Evolutionary conservation across 305 asterid genomes (phyloP).

Genomic region (Rubia tinctorum): DNA sequence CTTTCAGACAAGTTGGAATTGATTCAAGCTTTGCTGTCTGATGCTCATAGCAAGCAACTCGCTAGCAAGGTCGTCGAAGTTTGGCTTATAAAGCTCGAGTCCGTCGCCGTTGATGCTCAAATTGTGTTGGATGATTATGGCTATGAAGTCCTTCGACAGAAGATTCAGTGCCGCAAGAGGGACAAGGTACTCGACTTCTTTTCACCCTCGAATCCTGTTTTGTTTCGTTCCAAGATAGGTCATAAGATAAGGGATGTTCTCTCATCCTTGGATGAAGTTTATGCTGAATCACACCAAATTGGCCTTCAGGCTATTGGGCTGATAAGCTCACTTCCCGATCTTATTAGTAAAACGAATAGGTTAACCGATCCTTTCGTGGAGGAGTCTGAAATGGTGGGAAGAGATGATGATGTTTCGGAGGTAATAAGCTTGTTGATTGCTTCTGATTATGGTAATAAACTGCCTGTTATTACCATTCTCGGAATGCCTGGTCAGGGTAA

Average conservation of each 20-base stretch:
- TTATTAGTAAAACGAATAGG: not conserved
- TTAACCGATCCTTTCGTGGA: constrained; percentile 20
- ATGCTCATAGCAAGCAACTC: not conserved
- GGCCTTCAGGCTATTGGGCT: constrained; percentile 12
- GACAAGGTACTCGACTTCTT: constrained; percentile 26
- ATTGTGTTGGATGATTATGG: constrained; percentile 6
- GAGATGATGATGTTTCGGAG: constrained; percentile 11
- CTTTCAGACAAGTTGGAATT: not conserved
- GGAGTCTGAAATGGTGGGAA: constrained; percentile 25
- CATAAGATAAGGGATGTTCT: constrained; percentile 2
- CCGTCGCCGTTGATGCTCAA: not conserved
- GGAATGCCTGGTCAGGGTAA: constrained; percentile 33
- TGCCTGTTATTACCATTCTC: constrained; percentile 21
- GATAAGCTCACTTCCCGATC: not conserved
- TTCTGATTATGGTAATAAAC: constrained; percentile 6
- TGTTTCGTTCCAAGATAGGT: constrained; percentile 11
- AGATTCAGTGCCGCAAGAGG: not conserved
- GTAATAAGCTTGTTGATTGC: constrained; percentile 6
- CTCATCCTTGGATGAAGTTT: constrained; percentile 3
- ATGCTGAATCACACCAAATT: constrained; percentile 11
- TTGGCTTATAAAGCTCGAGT: constrained; percentile 7
- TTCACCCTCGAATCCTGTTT: constrained; percentile 17
- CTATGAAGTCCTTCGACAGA: constrained; percentile 4
- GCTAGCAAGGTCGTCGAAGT: not conserved
- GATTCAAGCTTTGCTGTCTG: constrained; percentile 4